A percentile compares a stretch with the other conserved stretches of the same genome.
phyloP scores from a whole-genome alignment of 2,329 filamentous ascomycete genomes.

The Trichoderma pleuroti region DNA sequence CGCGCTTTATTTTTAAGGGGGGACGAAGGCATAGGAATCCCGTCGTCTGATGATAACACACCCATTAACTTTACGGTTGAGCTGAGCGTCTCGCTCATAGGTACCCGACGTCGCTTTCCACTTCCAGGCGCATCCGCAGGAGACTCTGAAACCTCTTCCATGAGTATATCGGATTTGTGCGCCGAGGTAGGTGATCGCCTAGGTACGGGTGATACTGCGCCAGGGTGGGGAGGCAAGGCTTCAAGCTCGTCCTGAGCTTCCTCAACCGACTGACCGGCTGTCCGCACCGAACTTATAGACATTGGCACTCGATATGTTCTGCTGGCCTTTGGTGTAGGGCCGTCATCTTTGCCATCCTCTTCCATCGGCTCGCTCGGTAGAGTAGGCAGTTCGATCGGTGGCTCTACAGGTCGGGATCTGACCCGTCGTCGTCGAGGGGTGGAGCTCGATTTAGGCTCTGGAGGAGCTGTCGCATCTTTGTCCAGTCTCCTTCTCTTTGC shows the following conservation, averaged over 20 bases:
- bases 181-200: slow-evolving; percentile 16
- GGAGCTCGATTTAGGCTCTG: slow-evolving; percentile 16
- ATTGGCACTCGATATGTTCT: background rate
- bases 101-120: slow-evolving; percentile 45
- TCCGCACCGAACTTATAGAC: slow-evolving; percentile 11
- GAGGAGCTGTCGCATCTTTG: slow-evolving; percentile 16
- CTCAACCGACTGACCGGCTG: slow-evolving; percentile 16
- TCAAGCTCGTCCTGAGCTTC: slow-evolving; percentile 25
- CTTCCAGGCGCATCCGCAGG: slow-evolving; percentile 54
- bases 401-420: slow-evolving; percentile 24
- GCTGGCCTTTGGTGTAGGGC: slow-evolving; percentile 15
- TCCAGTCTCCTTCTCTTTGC: slow-evolving; percentile 44
- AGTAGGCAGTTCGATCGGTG: slow-evolving; percentile 29
- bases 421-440: slow-evolving; percentile 22
- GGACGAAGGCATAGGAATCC: slow-evolving; percentile 35
- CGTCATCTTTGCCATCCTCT: slow-evolving; percentile 18
- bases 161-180: slow-evolving; percentile 18
- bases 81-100: slow-evolving; percentile 34
- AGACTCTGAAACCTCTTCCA: slow-evolving; percentile 40
- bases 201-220: slow-evolving; percentile 18
- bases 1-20: slow-evolving; percentile 42
- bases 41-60: slow-evolving; percentile 33
- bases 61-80: slow-evolving; percentile 44
- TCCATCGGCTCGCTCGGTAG: slow-evolving; percentile 30
- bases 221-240: slow-evolving; percentile 22